Conservation (phyloP, 176 grass and related monocot species). For the Zoysia japonica region DNA sequence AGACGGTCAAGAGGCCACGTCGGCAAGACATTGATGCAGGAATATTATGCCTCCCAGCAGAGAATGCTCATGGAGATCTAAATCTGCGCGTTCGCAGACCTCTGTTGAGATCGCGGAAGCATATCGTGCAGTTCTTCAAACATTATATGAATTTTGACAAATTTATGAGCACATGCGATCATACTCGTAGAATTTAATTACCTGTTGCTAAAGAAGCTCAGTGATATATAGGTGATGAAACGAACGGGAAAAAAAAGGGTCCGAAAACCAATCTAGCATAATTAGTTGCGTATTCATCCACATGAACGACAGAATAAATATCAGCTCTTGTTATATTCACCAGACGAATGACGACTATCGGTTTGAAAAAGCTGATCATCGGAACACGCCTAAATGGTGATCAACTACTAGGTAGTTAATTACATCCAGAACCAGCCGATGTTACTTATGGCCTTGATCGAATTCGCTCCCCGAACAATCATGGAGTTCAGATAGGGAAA, state of each 20-base stretch:
- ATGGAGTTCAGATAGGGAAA: not conserved
- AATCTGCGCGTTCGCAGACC: slow-evolving; percentile 8
- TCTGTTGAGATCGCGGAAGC: not conserved
- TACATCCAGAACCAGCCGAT: slow-evolving; percentile 2
- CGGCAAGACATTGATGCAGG: slow-evolving; percentile 36
- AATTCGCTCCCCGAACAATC: not conserved
- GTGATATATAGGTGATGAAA: not conserved
- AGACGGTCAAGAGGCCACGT: slow-evolving; percentile 45
- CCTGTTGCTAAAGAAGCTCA: too few species aligned
- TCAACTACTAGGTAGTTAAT: slow-evolving; percentile 24
- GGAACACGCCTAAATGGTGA: slow-evolving; percentile 7
- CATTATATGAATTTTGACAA: too few species aligned
- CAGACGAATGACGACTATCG: too few species aligned
- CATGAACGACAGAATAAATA: not conserved
- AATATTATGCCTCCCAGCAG: not conserved
- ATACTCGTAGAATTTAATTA: not conserved
- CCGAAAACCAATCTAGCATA: not conserved
- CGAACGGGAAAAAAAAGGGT: not conserved
- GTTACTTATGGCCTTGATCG: not conserved
- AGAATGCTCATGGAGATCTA: slow-evolving; percentile 24
- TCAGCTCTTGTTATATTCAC: not conserved
- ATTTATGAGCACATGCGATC: slow-evolving; percentile 16
- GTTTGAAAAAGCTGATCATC: not conserved
- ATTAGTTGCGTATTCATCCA: not conserved
- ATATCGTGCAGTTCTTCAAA: too few species aligned